Evolutionary conservation across 1,139 yeast genomes (phyloP).

Genomic region (Kodamaea anthophila): DNA sequence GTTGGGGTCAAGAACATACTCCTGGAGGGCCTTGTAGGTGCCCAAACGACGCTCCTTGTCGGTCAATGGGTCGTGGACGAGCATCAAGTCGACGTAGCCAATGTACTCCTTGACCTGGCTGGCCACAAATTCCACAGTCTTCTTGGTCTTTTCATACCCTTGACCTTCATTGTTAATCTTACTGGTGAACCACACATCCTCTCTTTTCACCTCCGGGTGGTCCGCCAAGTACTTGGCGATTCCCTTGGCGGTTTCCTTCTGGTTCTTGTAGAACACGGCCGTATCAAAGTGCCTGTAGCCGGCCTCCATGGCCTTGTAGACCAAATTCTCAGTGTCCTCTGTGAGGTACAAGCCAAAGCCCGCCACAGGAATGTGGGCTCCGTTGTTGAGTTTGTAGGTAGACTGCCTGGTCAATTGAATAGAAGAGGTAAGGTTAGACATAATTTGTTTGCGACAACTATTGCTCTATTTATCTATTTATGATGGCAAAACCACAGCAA

Average conservation of each 20-base stretch:
- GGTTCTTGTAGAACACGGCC: constrained; percentile 31
- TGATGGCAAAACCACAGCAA: constrained; percentile 1
- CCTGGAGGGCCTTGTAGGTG: constrained; percentile 39
- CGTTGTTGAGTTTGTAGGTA: constrained; percentile 31
- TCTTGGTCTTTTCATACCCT: constrained; percentile 20
- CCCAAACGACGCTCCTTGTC: constrained; percentile 28
- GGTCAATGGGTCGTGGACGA: constrained; percentile 11
- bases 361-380: constrained; percentile 32
- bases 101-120: constrained; percentile 28
- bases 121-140: constrained; percentile 15
- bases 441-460: background rate
- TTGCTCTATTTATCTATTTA: too few species aligned
- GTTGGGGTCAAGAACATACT: constrained; percentile 22
- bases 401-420: constrained; percentile 27
- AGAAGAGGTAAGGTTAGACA: constrained; percentile 16
- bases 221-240: constrained; percentile 43
- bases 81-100: constrained; percentile 13
- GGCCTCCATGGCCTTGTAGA: constrained; percentile 39
- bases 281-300: constrained; percentile 73
- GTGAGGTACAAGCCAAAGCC: constrained; percentile 32
- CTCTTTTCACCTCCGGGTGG: constrained; percentile 26
- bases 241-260: constrained; percentile 17
- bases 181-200: constrained; percentile 33
- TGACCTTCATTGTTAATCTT: constrained; percentile 16
- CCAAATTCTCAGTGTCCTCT: constrained; percentile 22